Evolutionary conservation across 208 protist species (phyloP).

Genomic region (Trypanosoma mega): DNA sequence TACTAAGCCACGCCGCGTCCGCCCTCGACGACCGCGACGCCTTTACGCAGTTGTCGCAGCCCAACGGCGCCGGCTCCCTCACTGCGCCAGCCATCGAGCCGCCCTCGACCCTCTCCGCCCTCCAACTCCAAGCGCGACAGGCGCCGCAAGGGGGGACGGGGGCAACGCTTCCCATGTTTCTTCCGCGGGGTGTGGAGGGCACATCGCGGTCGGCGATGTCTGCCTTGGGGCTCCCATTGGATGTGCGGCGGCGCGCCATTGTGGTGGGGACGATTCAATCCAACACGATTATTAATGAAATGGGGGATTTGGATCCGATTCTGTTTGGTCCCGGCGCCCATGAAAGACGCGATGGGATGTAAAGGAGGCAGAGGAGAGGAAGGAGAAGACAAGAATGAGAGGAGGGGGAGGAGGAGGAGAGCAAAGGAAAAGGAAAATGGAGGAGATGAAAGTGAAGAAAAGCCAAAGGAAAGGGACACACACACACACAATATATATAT

Average conservation of each 20-base stretch:
- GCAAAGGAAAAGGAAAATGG: constrained; percentile 3
- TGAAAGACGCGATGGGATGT: constrained; percentile 1
- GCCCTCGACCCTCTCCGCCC: neutral
- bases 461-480: no score
- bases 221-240: constrained; percentile 5
- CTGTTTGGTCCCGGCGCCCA: constrained; percentile 5
- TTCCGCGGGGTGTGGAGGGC: constrained; percentile 7
- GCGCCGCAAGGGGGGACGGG: neutral
- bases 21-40: constrained; percentile 12
- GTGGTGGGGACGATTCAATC: constrained; percentile 5
- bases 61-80: constrained; percentile 15
- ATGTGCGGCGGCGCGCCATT: constrained; percentile 5
- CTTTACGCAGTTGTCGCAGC: constrained; percentile 25
- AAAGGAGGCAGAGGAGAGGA: neutral
- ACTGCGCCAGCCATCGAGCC: neutral
- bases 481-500: no score
- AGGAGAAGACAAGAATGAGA: neutral
- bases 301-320: constrained; percentile 16
- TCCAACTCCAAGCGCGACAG: constrained; percentile 1
- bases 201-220: neutral
- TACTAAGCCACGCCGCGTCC: neutral
- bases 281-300: neutral
- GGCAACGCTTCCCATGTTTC: neutral
- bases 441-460: no score
- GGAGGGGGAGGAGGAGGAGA: no score